These are phyloP conservation scores for Calocybe indica DNA, from an alignment of 768 basidiomycete genomes.

Conservation along the genomic window DNA sequence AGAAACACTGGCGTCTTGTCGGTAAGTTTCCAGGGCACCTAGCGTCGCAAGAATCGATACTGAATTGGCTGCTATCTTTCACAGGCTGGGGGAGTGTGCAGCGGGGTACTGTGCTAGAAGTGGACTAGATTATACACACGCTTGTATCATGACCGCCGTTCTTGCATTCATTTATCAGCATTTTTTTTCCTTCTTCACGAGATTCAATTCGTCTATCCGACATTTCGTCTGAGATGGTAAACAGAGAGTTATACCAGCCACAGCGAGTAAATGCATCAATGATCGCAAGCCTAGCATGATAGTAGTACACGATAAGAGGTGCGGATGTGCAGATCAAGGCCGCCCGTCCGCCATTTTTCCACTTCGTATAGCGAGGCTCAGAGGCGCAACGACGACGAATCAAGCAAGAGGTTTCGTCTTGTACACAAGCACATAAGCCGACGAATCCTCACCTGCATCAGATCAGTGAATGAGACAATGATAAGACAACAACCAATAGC, in stretches of 20 bases:
- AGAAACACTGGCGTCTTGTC: slow-evolving; percentile 97
- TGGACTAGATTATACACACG: slow-evolving; percentile 37
- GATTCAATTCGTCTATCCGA: too few species aligned
- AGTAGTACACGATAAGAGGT: too few species aligned
- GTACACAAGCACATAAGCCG: slow-evolving; percentile 88
- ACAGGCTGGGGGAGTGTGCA: slow-evolving; percentile 75
- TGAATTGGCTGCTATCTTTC: slow-evolving; percentile 3
- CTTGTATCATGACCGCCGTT: too few species aligned
- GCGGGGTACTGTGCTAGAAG: slow-evolving; percentile 76
- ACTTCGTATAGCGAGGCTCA: too few species aligned
- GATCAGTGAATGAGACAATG: slow-evolving; percentile 8
- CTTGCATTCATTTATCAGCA: slow-evolving; percentile 12
- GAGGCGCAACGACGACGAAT: neutral
- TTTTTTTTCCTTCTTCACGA: slow-evolving; percentile 3
- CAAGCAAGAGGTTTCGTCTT: slow-evolving; percentile 43
- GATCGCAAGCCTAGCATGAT: too few species aligned
- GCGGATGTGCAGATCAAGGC: too few species aligned
- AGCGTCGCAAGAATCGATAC: neutral
- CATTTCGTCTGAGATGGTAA: too few species aligned
- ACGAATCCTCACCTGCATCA: slow-evolving; percentile 68
- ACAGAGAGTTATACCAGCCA: too few species aligned
- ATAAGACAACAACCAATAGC: neutral
- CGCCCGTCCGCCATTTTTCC: too few species aligned
- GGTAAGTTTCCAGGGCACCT: slow-evolving; percentile 45
- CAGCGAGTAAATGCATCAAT: too few species aligned